These are phyloP conservation scores for Bjerkandera adusta DNA, from an alignment of 1,284 basidiomycete genomes.

Conservation along the genomic window DNA sequence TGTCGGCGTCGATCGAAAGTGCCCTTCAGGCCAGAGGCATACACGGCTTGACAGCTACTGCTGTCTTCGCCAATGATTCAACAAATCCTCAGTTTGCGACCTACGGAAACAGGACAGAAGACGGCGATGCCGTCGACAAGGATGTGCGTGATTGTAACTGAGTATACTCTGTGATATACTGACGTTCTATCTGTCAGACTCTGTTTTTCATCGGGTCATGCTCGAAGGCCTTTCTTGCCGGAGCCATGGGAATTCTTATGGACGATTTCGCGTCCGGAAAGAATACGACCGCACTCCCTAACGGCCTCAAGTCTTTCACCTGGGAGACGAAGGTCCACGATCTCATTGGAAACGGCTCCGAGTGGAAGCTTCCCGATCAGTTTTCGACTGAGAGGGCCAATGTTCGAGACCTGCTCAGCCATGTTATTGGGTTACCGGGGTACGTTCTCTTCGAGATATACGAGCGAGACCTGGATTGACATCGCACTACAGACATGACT, in stretches of 20 bases:
- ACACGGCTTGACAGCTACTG: neutral
- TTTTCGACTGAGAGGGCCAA: constrained; percentile 33
- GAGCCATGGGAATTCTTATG: constrained; percentile 38
- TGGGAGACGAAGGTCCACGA: constrained; percentile 36
- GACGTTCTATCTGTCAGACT: constrained; percentile 28
- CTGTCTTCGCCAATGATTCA: neutral
- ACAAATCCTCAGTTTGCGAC: neutral
- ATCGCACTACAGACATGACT: constrained; percentile 14
- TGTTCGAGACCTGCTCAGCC: constrained; percentile 37
- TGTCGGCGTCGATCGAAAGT: neutral
- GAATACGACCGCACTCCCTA: constrained; percentile 35
- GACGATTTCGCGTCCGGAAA: constrained; percentile 33
- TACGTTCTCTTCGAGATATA: constrained; percentile 15
- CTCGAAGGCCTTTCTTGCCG: constrained; percentile 39
- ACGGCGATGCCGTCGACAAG: neutral
- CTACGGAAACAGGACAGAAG: neutral
- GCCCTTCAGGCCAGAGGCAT: neutral
- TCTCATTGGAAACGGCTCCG: constrained; percentile 30
- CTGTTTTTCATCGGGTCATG: constrained; percentile 35
- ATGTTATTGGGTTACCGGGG: constrained; percentile 36
- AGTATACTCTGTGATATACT: neutral
- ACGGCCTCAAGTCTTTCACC: constrained; percentile 26
- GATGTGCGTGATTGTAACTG: neutral
- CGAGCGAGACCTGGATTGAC: too few species aligned
- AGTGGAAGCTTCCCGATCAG: constrained; percentile 34